Base-by-base conservation (phyloP, 257 asterid species). In the Jaltomata sinuosa region DNA sequence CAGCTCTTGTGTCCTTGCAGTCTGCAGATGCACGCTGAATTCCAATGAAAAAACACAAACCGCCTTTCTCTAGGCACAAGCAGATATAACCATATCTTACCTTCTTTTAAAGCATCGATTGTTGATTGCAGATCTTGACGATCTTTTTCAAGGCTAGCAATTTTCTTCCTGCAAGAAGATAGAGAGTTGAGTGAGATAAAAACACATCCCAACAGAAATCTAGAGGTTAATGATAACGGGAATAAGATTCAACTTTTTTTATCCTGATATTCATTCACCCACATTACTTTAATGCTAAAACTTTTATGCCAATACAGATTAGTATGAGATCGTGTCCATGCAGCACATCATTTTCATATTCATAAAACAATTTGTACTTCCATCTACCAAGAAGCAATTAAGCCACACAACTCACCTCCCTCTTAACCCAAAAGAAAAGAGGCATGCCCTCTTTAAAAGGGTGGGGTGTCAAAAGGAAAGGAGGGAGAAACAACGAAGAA, bases 111-210 rank as follows among this genome's bases (percentile, higher is more conserved):
- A 86, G 98, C 98, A 88, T 91, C 89, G 81, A 97, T 89, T 31
- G 98, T 97, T 79, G 98, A 93, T 76, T 86, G 94, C 88, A 95
- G 91, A 92, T 95, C 98, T 91, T 90, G 97, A 78, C 96, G 95
- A 72, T 97, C 99, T 88, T 88, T 97, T 89, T 97, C 98, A 79
- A 97, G 91, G 89, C 92, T 92, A n/a, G 93, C 89, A 85, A 95
- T 87, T 90, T 87, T 94, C 88, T 92, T 95, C 90, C 99, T 97
- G 91, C 84, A 83, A 59, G 36, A 49, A 77, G 45, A 77, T 16
- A 49, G 81, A 49, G 59, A 86, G 81, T 45, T 74, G 36, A 54
- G 18, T 77, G 81, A 77, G 42, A 47, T 49, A 31, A 77, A 49
- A 27, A 77, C 42, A 47, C 81, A 27, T 77, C 81, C 36, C 62